Conservation (phyloP, 23 red algal species). For the Gracilaria gracilis region DNA sequence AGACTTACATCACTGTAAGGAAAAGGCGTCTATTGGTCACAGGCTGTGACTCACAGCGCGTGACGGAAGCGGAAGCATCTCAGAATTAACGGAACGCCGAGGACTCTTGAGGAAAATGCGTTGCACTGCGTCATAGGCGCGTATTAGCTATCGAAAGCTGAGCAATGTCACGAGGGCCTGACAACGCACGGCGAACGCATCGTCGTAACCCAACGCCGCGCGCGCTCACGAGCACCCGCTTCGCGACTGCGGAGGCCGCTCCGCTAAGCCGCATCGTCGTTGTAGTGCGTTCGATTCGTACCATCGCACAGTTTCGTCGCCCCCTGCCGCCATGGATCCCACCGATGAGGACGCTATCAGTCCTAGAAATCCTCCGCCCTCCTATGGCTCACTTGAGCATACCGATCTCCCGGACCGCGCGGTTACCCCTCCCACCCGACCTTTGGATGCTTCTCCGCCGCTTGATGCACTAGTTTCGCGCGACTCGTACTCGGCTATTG, state of each 20-base stretch:
- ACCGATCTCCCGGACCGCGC: constrained; percentile 23
- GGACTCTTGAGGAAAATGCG: background rate
- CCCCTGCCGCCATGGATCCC: background rate
- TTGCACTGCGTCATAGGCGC: background rate
- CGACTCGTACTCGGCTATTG: constrained; percentile 17
- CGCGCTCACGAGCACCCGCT: background rate
- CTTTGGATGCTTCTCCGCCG: background rate
- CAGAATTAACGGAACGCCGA: background rate
- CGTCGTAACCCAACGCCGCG: background rate
- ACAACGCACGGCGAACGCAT: constrained; percentile 11
- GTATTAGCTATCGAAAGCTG: background rate
- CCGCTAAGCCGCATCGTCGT: constrained; percentile 9
- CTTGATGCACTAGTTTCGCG: background rate
- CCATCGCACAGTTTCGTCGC: background rate
- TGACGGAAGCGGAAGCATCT: background rate
- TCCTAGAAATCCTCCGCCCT: background rate
- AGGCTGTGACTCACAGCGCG: background rate
- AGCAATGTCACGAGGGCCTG: constrained; percentile 14
- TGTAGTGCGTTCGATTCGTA: background rate
- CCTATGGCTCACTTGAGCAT: constrained; percentile 24
- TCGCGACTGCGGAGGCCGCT: background rate
- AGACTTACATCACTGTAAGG: background rate
- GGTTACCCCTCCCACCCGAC: background rate
- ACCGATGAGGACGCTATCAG: constrained; percentile 1
- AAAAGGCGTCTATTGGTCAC: background rate